These are phyloP conservation scores for Diaporthe batatas DNA, from an alignment of 2,329 filamentous ascomycete species.

Conservation along the genomic window DNA sequence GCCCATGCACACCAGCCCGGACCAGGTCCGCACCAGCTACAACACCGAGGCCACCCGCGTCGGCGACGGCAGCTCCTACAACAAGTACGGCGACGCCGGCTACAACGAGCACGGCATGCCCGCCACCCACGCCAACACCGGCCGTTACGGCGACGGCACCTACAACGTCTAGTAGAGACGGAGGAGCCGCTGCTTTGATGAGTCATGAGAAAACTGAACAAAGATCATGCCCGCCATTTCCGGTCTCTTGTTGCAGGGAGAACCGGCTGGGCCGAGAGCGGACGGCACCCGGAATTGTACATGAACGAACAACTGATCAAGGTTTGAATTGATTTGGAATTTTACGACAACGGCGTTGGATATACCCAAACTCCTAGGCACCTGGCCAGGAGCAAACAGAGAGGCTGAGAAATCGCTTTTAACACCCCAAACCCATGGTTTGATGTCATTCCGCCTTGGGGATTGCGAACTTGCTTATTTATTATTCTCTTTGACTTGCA, in stretches of 20 bases:
- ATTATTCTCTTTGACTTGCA: neutral
- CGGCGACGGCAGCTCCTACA: conserved; percentile 44
- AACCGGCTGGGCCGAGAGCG: conserved; percentile 23
- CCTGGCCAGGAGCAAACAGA: conserved; percentile 9
- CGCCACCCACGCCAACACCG: conserved; percentile 4
- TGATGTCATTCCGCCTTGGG: neutral
- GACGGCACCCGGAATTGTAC: neutral
- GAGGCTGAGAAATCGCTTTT: conserved; percentile 5
- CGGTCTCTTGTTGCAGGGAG: neutral
- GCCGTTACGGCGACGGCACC: conserved; percentile 38
- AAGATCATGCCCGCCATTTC: conserved; percentile 1
- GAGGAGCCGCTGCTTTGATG: neutral
- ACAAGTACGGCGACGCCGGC: conserved; percentile 50
- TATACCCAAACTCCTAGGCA: conserved; percentile 35
- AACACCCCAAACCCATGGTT: neutral
- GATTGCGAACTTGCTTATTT: conserved; percentile 2
- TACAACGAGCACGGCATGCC: conserved; percentile 47
- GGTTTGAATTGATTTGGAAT: neutral
- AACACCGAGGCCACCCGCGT: conserved; percentile 53
- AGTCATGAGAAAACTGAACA: neutral
- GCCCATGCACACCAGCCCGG: conserved; percentile 53
- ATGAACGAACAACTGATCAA: neutral
- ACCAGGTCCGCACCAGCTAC: conserved; percentile 53
- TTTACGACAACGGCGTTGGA: conserved; percentile 28
- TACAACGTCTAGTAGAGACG: conserved; percentile 37